A percentile compares a stretch with the other conserved stretches of the same genome.
Evolutionary conservation across 2,329 filamentous ascomycete genomes (phyloP).

Genomic region (Penicillium sp.): DNA sequence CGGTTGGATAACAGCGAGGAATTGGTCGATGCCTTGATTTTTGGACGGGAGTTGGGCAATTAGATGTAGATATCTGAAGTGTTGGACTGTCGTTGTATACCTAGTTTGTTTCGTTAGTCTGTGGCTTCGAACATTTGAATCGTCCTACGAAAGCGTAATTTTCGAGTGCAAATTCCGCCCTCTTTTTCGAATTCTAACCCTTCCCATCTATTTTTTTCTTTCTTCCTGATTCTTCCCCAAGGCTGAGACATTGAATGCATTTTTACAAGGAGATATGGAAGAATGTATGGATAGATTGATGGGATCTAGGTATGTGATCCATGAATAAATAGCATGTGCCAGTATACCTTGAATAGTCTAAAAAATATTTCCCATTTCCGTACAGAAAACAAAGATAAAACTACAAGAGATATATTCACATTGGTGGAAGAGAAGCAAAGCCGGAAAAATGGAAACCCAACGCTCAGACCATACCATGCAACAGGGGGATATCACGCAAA

Average conservation of each 20-base stretch:
- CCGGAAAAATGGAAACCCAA: constrained; percentile 15
- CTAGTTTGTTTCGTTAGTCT: too few species aligned
- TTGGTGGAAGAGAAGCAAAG: constrained; percentile 12
- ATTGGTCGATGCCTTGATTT: constrained; percentile 42
- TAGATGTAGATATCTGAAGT: constrained; percentile 1
- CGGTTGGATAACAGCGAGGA: constrained; percentile 38
- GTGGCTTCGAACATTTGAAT: too few species aligned
- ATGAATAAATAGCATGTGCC: neutral
- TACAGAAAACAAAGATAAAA: constrained; percentile 12
- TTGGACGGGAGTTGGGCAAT: constrained; percentile 34
- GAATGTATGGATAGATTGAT: neutral
- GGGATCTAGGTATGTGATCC: neutral
- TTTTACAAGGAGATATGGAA: neutral
- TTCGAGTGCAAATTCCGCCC: too few species aligned
- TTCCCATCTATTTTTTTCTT: too few species aligned
- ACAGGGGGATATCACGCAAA: constrained; percentile 30
- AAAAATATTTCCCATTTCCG: constrained; percentile 5
- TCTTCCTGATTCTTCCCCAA: too few species aligned
- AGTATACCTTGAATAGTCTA: neutral
- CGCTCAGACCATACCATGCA: constrained; percentile 25
- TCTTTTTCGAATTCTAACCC: too few species aligned
- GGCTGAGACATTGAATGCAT: neutral
- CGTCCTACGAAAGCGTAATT: too few species aligned
- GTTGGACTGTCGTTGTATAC: too few species aligned
- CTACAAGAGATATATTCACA: constrained; percentile 23